Percentiles rank a stretch among this genome's conserved stretches.
phyloP scores from a whole-genome alignment of 345 rosid species.

The Sonneratia caseolaris region DNA sequence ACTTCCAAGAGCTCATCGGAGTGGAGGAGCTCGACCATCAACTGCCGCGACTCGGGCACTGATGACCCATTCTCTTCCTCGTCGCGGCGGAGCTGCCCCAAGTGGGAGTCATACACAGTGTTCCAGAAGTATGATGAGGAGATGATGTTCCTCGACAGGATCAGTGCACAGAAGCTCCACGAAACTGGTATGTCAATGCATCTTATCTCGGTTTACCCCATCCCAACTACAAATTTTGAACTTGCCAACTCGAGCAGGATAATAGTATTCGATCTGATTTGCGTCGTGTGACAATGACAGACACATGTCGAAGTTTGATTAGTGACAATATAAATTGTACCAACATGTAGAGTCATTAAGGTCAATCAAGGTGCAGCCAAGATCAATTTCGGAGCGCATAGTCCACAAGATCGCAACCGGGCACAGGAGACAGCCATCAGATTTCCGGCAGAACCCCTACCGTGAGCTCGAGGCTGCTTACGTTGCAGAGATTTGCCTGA shows the following conservation, averaged over 20 bases:
- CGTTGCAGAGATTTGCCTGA: constrained; percentile 83
- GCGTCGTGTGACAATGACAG: no score
- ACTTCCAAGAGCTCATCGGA: constrained; percentile 98
- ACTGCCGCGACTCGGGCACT: constrained; percentile 46
- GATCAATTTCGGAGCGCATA: constrained; percentile 86
- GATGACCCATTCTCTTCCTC: constrained; percentile 97
- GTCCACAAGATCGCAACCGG: constrained; percentile 56
- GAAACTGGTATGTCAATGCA: constrained; percentile 50
- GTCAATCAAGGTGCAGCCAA: constrained; percentile 70
- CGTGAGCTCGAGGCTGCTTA: constrained; percentile 80
- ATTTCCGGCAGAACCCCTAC: constrained; percentile 65
- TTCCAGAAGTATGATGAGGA: constrained; percentile 97
- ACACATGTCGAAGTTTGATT: not conserved
- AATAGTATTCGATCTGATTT: no score
- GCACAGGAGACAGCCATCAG: constrained; percentile 27
- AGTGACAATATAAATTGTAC: not conserved
- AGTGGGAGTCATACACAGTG: constrained; percentile 95
- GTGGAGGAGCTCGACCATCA: constrained; percentile 88
- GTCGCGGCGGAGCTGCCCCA: constrained; percentile 84
- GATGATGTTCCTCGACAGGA: constrained; percentile 74
- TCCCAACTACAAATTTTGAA: not conserved
- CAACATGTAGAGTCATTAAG: constrained; percentile 49
- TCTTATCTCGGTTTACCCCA: not conserved
- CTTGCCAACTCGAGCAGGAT: not conserved
- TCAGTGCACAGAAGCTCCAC: constrained; percentile 84